These are phyloP conservation scores for Fusarium agapanthi DNA, from an alignment of 2,329 filamentous ascomycete genomes.

Conservation along the genomic window DNA sequence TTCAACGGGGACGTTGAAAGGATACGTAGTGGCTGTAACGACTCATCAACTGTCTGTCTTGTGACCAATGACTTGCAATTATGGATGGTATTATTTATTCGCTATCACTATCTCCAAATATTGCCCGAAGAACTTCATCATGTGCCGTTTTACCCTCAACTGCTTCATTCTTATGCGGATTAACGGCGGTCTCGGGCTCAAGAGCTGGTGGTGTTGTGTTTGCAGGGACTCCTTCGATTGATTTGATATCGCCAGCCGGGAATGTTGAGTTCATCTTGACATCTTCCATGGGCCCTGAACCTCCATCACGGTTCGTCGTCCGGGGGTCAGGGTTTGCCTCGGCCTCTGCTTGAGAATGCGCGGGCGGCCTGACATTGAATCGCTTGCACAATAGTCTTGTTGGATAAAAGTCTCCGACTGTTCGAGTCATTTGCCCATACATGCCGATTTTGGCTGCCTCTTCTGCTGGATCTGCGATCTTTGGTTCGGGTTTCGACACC, in stretches of 20 bases:
- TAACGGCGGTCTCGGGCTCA: constrained; percentile 50
- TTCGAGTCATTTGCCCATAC: constrained; percentile 89
- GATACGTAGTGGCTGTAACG: neutral
- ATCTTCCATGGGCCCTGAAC: constrained; percentile 24
- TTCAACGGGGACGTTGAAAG: neutral
- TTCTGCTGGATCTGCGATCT: constrained; percentile 74
- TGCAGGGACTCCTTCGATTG: constrained; percentile 21
- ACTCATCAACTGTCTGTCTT: neutral
- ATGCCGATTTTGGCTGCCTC: constrained; percentile 89
- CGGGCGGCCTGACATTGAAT: constrained; percentile 85
- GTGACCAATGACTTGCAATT: neutral
- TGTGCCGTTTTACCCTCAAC: constrained; percentile 77
- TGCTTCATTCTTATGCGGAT: constrained; percentile 74
- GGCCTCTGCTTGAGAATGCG: constrained; percentile 67
- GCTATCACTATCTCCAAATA: constrained; percentile 89
- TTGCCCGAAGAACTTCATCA: constrained; percentile 87
- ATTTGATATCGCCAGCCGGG: constrained; percentile 10
- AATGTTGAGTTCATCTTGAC: neutral
- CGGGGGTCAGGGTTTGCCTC: constrained; percentile 44
- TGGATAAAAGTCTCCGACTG: constrained; percentile 76
- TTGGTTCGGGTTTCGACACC: constrained; percentile 46
- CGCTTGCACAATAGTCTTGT: constrained; percentile 90
- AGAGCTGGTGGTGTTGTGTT: neutral
- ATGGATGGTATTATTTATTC: constrained; percentile 51
- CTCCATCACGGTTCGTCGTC: constrained; percentile 20